Conservation (phyloP, 768 basidiomycete species). For the Xerocomellus dryophilus region DNA sequence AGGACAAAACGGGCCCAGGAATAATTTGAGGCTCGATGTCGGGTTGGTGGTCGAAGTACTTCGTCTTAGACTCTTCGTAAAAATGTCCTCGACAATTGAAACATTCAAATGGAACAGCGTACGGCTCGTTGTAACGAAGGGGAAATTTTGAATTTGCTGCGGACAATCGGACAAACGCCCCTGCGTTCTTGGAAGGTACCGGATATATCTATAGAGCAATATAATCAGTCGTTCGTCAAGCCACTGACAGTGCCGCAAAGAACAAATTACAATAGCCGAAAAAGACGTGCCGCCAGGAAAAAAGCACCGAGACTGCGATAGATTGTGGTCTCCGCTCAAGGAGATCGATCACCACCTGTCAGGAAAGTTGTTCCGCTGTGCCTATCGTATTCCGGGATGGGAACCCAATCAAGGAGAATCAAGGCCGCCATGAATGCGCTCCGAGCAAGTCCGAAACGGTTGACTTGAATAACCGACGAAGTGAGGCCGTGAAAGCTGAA, state of each 20-base stretch:
- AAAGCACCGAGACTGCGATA: constrained; percentile 8
- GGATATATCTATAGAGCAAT: constrained; percentile 5
- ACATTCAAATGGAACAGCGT: neutral
- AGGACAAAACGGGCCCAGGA: neutral
- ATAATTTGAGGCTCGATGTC: constrained; percentile 4
- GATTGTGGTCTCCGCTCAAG: constrained; percentile 4
- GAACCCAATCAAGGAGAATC: constrained; percentile 9
- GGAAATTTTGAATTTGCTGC: constrained; percentile 3
- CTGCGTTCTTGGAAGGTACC: neutral
- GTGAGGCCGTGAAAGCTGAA: constrained; percentile 3
- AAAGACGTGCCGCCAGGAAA: constrained; percentile 11
- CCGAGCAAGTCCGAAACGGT: constrained; percentile 11
- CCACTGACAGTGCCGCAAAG: constrained; percentile 10
- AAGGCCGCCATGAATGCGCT: constrained; percentile 3
- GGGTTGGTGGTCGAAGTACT: constrained; percentile 7
- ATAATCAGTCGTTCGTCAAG: constrained; percentile 2
- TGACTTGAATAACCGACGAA: constrained; percentile 8
- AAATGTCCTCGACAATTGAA: constrained; percentile 8
- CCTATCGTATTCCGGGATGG: constrained; percentile 6
- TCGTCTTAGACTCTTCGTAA: neutral
- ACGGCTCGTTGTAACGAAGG: neutral
- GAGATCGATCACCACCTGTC: constrained; percentile 17
- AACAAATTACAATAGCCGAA: constrained; percentile 2
- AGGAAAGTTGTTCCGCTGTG: constrained; percentile 1
- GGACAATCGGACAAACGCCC: constrained; percentile 3